Evolutionary conservation across 225 moss, liverwort and hornwort genomes (phyloP).

Genomic region (Physcomitrium patens): DNA sequence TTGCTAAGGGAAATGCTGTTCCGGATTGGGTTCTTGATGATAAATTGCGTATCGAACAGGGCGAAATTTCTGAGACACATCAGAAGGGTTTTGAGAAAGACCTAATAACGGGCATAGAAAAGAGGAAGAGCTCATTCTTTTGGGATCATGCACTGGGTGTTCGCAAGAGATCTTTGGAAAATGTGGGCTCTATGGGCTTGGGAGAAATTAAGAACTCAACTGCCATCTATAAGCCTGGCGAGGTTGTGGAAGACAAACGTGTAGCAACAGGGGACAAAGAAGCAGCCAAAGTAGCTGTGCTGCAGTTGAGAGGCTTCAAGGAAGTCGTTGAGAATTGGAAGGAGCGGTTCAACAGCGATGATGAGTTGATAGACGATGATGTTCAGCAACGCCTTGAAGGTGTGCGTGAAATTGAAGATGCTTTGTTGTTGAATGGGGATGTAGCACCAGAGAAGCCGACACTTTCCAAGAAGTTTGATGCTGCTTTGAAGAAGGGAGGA

Average conservation of each 20-base stretch:
- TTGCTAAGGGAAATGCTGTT: constrained; percentile 41
- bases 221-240: constrained; percentile 18
- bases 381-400: constrained; percentile 72
- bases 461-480: constrained; percentile 46
- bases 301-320: constrained; percentile 59
- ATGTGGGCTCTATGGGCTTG: constrained; percentile 29
- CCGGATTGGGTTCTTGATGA: constrained; percentile 62
- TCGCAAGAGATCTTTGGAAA: constrained; percentile 44
- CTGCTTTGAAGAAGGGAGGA: constrained; percentile 42
- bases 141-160: constrained; percentile 67
- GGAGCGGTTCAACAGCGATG: constrained; percentile 77
- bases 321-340: constrained; percentile 61
- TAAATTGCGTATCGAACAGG: constrained; percentile 27
- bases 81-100: constrained; percentile 23
- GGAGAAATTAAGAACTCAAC: constrained; percentile 25
- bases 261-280: constrained; percentile 43
- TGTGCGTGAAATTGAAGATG: constrained; percentile 84
- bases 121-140: constrained; percentile 52
- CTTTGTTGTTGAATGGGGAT: constrained; percentile 69
- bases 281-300: constrained; percentile 50
- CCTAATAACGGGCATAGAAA: constrained; percentile 31
- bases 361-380: constrained; percentile 78
- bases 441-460: constrained; percentile 42
- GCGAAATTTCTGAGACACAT: constrained; percentile 27
- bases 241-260: constrained; percentile 29